Evolutionary conservation across 2,329 filamentous ascomycete genomes (phyloP).

Genomic region (Arthrinium phaeospermum): DNA sequence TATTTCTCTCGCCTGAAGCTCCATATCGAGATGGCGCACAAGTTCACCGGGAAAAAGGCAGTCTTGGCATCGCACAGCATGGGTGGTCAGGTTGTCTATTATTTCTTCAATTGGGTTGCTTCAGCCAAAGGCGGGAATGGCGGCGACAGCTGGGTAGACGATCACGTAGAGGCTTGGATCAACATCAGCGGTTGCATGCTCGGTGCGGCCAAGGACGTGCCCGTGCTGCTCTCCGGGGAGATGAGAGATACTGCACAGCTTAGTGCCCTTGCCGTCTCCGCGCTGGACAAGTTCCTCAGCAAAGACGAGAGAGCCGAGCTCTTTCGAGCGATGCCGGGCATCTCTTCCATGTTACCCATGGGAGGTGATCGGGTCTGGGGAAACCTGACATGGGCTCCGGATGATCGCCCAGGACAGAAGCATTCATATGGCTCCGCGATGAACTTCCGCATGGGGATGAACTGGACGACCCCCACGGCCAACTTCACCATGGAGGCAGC

Average conservation of each 20-base stretch:
- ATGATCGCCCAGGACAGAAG: conserved; percentile 77
- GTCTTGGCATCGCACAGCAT: conserved; percentile 94
- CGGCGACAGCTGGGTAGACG: conserved; percentile 88
- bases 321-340: conserved; percentile 95
- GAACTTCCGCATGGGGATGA: conserved; percentile 76
- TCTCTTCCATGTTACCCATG: conserved; percentile 95
- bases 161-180: conserved; percentile 92
- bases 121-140: conserved; percentile 78
- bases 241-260: conserved; percentile 98
- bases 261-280: conserved; percentile 95
- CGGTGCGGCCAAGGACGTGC: conserved; percentile 87
- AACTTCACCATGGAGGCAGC: conserved; percentile 86
- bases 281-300: conserved; percentile 92
- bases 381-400: conserved; percentile 83
- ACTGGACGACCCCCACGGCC: conserved; percentile 65
- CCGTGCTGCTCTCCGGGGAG: conserved; percentile 90
- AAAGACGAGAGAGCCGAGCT: conserved; percentile 90
- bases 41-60: conserved; percentile 77
- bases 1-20: conserved; percentile 92
- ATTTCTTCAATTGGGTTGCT: conserved; percentile 84
- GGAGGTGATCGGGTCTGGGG: conserved; percentile 97
- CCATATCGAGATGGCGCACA: conserved; percentile 83
- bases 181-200: conserved; percentile 99
- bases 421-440: conserved; percentile 81
- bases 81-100: conserved; percentile 94